phyloP scores from a whole-genome alignment of 148 eudicot species.

The Suaeda aralocaspica region DNA sequence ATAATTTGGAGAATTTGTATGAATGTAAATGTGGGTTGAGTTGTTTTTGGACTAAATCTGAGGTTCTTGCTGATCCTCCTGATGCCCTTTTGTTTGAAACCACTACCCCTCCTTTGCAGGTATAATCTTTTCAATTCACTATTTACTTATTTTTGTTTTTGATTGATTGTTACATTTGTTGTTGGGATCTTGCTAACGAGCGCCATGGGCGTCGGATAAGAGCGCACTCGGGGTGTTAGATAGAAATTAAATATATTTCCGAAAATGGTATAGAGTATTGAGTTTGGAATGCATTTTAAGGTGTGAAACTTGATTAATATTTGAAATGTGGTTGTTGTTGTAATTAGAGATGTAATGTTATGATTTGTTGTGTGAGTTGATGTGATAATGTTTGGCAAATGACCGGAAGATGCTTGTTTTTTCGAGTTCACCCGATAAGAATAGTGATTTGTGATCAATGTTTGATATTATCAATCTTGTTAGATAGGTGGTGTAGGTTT shows the following conservation, averaged over 20 bases:
- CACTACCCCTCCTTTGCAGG: conserved; percentile 71
- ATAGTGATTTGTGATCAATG: no score
- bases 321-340: background rate
- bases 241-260: no score
- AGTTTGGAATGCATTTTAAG: no score
- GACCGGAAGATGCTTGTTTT: background rate
- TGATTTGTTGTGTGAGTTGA: conserved; percentile 1
- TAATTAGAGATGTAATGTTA: background rate
- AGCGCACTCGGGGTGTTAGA: no score
- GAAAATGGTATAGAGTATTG: no score
- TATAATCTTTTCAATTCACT: background rate
- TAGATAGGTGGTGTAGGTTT: background rate
- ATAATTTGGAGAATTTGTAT: conserved; percentile 87
- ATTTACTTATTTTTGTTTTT: background rate
- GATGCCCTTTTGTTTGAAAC: conserved; percentile 92
- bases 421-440: no score
- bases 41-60: conserved; percentile 88
- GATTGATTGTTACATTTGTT: no score
- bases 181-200: no score
- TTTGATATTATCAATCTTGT: no score
- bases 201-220: no score
- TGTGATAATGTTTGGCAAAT: background rate
- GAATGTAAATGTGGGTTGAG: conserved; percentile 78
- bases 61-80: conserved; percentile 75
- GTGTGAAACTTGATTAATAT: background rate